Evolutionary conservation across 2,329 filamentous ascomycete species (phyloP), one percentile per base, ranked within the genome.

Genomic region (Fusarium neocosmosporiellum): DNA sequence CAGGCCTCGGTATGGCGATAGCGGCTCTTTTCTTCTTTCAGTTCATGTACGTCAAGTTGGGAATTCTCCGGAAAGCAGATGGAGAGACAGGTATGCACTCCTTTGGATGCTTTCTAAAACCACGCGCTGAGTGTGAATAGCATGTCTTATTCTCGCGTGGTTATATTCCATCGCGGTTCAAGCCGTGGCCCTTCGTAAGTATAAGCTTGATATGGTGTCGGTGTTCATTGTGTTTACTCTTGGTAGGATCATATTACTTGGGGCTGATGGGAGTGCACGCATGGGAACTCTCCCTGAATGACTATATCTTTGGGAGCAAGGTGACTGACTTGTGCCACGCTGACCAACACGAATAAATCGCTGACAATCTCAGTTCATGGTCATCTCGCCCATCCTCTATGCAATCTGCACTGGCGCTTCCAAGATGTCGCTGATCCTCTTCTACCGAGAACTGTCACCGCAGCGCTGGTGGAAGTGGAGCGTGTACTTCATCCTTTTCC

Each of bases 401-500:
- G 70, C 75, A 16, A 62, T 77, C 20, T 76, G 73, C 24, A 77
- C 79, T 11, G 79, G 78, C 18, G 78, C 80, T 43, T 80, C 81
- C 16, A 85, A 84, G 36, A 48, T 83, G 11, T 79, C 81, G 0
- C 78, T 85, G 11, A 77, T 83, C 18, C 73, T 83, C 7, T 83
- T 85, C 43, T 84, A 84, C 63, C 72, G 78, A 5, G 78, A 78
- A 11, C 74, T 85, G 3, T 83, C 81, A 1, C 82, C 83, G 0
- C 78, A 80, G 20, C 70, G 36, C 8, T 78, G 78, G 74, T 84
- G 82, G 70, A 80, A 78, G 20, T 68, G 74, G 27, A 74, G 76
- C 0, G 77, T 82, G 13, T 82, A 79, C 57, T 46, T 64, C 2
- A 74, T 77, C 0, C 76, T 83, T 1, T 73, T 75, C 3, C 63